Percentiles rank a stretch among this genome's conserved stretches.
These are phyloP conservation scores for Fusarium fracticaudum DNA, from an alignment of 2,329 filamentous ascomycete genomes.

Conservation along the genomic window DNA sequence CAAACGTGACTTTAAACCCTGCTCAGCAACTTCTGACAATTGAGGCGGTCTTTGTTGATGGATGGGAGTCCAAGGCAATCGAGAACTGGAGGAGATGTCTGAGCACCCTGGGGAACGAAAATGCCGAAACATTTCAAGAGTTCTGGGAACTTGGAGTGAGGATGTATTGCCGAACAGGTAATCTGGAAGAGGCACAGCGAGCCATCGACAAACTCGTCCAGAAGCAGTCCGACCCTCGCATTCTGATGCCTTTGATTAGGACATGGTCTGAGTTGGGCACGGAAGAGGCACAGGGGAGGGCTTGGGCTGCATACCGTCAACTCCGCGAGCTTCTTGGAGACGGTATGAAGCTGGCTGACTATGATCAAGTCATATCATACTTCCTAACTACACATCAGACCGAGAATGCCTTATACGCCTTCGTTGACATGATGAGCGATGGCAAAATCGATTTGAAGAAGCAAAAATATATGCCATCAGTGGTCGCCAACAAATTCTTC, in stretches of 20 bases:
- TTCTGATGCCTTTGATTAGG: constrained; percentile 75
- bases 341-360: constrained; percentile 75
- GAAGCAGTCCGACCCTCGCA: constrained; percentile 60
- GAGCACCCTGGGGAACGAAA: constrained; percentile 59
- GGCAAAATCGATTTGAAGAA: constrained; percentile 61
- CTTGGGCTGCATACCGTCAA: constrained; percentile 74
- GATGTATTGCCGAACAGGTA: constrained; percentile 68
- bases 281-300: constrained; percentile 60
- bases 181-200: constrained; percentile 67
- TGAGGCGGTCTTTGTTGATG: constrained; percentile 72
- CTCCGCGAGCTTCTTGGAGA: constrained; percentile 69
- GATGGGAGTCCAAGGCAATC: constrained; percentile 67
- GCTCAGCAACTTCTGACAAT: constrained; percentile 73
- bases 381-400: constrained; percentile 74
- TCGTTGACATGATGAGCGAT: constrained; percentile 88
- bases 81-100: constrained; percentile 71
- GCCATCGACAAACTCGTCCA: constrained; percentile 65
- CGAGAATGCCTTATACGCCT: constrained; percentile 76
- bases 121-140: constrained; percentile 56
- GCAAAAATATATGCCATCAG: constrained; percentile 56
- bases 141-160: constrained; percentile 74
- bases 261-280: constrained; percentile 66
- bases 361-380: constrained; percentile 76
- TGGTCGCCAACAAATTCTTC: constrained; percentile 78
- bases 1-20: constrained; percentile 63